Evolutionary conservation across 2,329 filamentous ascomycete species (phyloP).

Genomic region (Penicillium sp.): DNA sequence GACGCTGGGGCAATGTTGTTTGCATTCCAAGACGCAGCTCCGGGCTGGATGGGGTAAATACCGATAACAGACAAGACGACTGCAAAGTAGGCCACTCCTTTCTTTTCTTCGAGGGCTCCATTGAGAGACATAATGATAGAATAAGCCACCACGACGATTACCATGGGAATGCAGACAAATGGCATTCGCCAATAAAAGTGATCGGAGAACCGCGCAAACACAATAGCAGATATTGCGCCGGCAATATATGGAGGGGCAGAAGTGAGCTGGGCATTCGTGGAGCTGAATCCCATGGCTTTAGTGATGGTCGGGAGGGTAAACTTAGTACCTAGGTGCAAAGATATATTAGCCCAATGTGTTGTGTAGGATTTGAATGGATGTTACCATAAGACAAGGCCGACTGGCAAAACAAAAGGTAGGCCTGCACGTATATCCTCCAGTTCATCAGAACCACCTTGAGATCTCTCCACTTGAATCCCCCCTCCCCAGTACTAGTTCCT

Average conservation of each 20-base stretch:
- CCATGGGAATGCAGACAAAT: slow-evolving; percentile 20
- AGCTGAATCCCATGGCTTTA: slow-evolving; percentile 36
- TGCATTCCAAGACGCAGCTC: slow-evolving; percentile 25
- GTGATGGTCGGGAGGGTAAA: slow-evolving; percentile 41
- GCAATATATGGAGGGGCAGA: slow-evolving; percentile 28
- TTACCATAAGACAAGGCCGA: slow-evolving; percentile 23
- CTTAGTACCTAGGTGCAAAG: slow-evolving; percentile 34
- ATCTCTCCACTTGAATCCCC: slow-evolving; percentile 30
- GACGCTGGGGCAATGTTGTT: slow-evolving; percentile 27
- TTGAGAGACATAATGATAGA: slow-evolving; percentile 24
- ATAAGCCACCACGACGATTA: slow-evolving; percentile 17
- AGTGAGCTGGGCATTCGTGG: slow-evolving; percentile 35
- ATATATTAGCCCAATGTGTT: slow-evolving; percentile 19
- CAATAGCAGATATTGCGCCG: slow-evolving; percentile 25
- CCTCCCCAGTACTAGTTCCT: slow-evolving; percentile 3
- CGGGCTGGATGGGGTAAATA: slow-evolving; percentile 28
- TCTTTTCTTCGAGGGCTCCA: slow-evolving; percentile 19
- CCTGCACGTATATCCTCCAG: slow-evolving; percentile 36
- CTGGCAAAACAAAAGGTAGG: slow-evolving; percentile 30
- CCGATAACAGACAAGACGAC: slow-evolving; percentile 24
- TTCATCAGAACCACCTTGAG: slow-evolving; percentile 36
- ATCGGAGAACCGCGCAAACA: slow-evolving; percentile 24
- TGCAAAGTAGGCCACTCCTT: slow-evolving; percentile 23
- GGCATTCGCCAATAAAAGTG: slow-evolving; percentile 27
- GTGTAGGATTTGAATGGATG: slow-evolving; percentile 12